Base-by-base conservation (phyloP, 148 eudicot species). In the Heliosperma pusillum region DNA sequence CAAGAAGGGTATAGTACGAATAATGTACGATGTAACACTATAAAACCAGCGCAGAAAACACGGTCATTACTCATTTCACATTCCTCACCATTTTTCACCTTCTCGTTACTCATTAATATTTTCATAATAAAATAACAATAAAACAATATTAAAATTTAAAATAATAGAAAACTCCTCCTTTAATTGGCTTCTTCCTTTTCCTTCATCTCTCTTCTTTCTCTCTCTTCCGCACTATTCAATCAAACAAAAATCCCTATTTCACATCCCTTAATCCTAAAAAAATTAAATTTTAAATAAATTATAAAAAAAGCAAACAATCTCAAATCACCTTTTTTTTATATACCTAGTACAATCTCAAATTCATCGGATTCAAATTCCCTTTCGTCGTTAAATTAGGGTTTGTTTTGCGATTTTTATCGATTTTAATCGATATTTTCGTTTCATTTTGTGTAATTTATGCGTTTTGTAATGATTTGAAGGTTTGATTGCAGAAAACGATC, bases 391-490 rank as follows among this genome's bases (percentile, higher is more conserved):
- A 59, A 67, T 69, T 45, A 66, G 73, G 66, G 60, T 57, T 42
- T 73, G 27, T 52, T 64, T 63, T 47, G 17, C 20, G 8, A 2
- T 8, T 56, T 71, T 71, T 29, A n/a, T n/a, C n/a, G n/a, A n/a
- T 50, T 1, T 21, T 1, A 9, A 16, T 1, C 36, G 36, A 12
- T 15, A 17, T 13, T 7, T 62, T 62, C 12, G 10, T 5, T 4
- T 13, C 44, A 16, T 29, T 64, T 2, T 59, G 24, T 25, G 4
- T 10, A 16, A 16, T 11, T 7, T 65, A 20, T 53, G 17, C 44
- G 65, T 45, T 76, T 47, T 8, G 29, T 68, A 45, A 27, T 67
- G 66, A 15, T 74, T 20, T 76, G 47, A 47, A 20, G 25, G 30
- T 69, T 40, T 57, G 8, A 25, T 63, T 62, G 19, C 7, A 19